Base-by-base conservation (phyloP, 2,329 filamentous ascomycete genomes). In the Aciculosporium take region DNA sequence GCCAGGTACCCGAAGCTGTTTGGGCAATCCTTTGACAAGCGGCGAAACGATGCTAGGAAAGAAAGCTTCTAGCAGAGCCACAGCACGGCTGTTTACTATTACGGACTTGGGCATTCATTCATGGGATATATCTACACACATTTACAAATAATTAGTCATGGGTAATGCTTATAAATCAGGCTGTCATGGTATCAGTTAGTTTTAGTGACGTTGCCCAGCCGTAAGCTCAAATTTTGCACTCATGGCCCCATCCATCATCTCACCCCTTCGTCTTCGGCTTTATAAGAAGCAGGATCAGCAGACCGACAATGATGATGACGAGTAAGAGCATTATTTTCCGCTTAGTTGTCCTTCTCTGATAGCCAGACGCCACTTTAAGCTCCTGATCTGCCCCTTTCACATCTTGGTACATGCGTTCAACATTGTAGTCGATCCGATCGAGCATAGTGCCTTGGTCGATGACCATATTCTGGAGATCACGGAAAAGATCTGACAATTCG, bases 361-460 rank as follows among this genome's bases (percentile, higher is more conserved):
- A 96, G 15, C 83, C 82, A 4, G 83, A 87, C 12, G 91, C 83
- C 43, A 93, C 79, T 47, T 79, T 86, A 41, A 98, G 72, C 64
- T 98, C 91, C 59, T 89, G 91, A 47, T 94, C 85, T 3, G 91
- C 91, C 17, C 74, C 84, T 58, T 94, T 94, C 44, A 98, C 86
- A 54, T 96, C 87, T 17, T 79, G 80, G n/a, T 79, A 77, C 84
- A 96, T 95, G 46, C 81, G 75, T 64, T 98, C 91, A 40, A 98
- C 87, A 53, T 98, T 98, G 65, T 95, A 98, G 62, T 98, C 94
- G 53, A 94, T 93, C 54, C 91, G 81, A 61, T 94, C 88, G 18
- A 94, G 71, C 74, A 93, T 84, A 12, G 85, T 91, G 40, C 86
- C 86, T 60, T 91, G 84, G 56, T 91, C 84, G 49, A 94, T 88